Evolutionary conservation across 2,329 filamentous ascomycete genomes (phyloP), one percentile per base, ranked within the genome.

Genomic region (Tolypocladium paradoxum): DNA sequence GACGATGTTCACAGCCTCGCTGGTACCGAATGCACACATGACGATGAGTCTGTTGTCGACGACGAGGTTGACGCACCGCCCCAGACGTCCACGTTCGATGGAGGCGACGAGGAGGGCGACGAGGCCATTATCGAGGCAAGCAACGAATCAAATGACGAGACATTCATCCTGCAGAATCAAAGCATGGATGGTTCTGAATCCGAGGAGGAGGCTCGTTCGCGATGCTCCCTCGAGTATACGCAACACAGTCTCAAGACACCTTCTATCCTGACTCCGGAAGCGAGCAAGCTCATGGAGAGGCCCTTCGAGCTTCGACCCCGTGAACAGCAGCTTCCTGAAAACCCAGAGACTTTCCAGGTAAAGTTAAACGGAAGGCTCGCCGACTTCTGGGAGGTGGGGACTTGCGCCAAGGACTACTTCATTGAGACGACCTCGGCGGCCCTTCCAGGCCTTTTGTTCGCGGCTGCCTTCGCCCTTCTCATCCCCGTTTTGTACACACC

Each of bases 1-100:
- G 77, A 79, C 52, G 78, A 81, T 55, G 70, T 77, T 6, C 75
- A 77, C 49, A 80, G 76, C 59, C 65, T 79, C 46, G 65, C 73
- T 53, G 76, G 71, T 18, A 77, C 76, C 31, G 75, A 79, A 53
- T 68, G 71, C 33, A 75, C 73, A 29, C 70, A 71, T 48, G 74
- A 76, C 51, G 73, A 75, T 45, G 68, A 70, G 48, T 70, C 67
- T 29, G 46, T 70, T 6, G 58, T 60, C 24, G 71, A 73, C 24
- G 71, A 73, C 55, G 70, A 70, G 8, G 62, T 64, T 34, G 62
- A 63, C 54, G 40, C 46, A 14, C 48, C 27, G 14, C 34, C 48
- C 29, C 48, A 16, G 14, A 18, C 38, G 6, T n/a, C 48, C 12
- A 20, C 31, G 4, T n/a, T 24, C 9, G 55, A 54, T 24, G 43